Conservation (phyloP, 2,329 filamentous ascomycete species). For the Pseudogymnoascus sp. region DNA sequence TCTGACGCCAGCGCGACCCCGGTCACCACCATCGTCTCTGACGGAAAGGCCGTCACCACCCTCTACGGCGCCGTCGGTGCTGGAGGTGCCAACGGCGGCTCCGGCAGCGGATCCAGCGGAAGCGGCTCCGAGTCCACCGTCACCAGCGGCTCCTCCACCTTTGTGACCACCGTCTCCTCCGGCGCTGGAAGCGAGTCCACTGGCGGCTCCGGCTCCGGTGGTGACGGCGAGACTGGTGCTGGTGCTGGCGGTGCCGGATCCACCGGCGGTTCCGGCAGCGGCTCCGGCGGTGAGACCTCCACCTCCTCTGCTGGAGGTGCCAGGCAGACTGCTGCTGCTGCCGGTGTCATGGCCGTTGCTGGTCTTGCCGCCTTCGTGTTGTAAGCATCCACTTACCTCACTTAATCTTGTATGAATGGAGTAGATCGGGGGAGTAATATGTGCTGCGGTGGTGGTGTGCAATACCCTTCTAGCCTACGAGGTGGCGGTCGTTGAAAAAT, state of each 20-base stretch:
- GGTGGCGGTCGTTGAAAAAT: neutral
- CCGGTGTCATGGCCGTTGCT: slow-evolving; percentile 4
- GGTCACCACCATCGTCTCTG: neutral
- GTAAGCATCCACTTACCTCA: neutral
- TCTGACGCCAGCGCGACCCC: slow-evolving; percentile 4
- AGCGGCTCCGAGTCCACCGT: slow-evolving; percentile 13
- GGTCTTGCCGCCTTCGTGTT: slow-evolving; percentile 8
- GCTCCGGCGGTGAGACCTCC: slow-evolving; percentile 10
- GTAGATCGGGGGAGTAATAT: neutral
- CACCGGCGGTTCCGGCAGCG: slow-evolving; percentile 2
- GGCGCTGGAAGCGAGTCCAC: slow-evolving; percentile 2
- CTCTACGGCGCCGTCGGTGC: neutral
- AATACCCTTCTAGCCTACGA: slow-evolving; percentile 4
- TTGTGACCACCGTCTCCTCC: slow-evolving; percentile 17
- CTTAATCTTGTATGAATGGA: neutral
- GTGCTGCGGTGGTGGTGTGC: neutral
- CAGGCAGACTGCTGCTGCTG: slow-evolving; percentile 1
- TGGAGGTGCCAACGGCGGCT: neutral
- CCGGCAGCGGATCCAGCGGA: no score
- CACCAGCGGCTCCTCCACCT: slow-evolving; percentile 18
- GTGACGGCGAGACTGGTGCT: neutral
- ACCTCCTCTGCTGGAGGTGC: slow-evolving; percentile 11
- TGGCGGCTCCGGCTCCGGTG: neutral
- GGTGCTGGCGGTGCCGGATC: slow-evolving; percentile 12
- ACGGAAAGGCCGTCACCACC: neutral